These are phyloP conservation scores for Lumnitzera racemosa DNA, from an alignment of 345 rosid genomes.

Conservation along the genomic window DNA sequence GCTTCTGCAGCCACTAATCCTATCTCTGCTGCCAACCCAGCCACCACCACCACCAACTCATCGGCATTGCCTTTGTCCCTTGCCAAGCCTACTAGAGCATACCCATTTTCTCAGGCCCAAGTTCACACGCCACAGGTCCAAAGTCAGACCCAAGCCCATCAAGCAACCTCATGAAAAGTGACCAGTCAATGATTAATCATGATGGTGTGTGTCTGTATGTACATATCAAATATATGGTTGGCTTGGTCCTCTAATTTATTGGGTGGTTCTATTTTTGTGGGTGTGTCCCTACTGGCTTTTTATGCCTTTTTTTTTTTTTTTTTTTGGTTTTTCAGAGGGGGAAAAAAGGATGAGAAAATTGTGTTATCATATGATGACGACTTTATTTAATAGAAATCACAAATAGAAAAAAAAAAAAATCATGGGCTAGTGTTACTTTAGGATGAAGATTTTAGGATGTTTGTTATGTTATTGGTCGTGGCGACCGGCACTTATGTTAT, in stretches of 20 bases:
- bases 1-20: conserved; percentile 11
- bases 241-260: conserved; percentile 2
- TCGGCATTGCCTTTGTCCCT: conserved; percentile 5
- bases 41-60: background rate
- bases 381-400: no score
- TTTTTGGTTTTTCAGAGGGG: conserved; percentile 2
- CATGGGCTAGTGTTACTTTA: no score
- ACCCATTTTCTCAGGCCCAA: conserved; percentile 22
- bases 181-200: background rate
- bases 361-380: background rate
- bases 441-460: no score
- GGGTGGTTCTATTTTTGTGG: background rate
- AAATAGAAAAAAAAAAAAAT: no score
- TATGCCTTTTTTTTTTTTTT: background rate
- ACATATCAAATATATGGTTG: background rate
- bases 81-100: conserved; percentile 22
- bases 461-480: no score
- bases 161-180: conserved; percentile 21
- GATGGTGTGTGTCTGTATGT: background rate
- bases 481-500: no score
- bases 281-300: background rate
- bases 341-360: background rate
- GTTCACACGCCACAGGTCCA: no score
- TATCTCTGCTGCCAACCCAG: conserved; percentile 1
- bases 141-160: conserved; percentile 20